Evolutionary conservation across 805 yeast species (phyloP).

Genomic region (Debaryomyces castellii): DNA sequence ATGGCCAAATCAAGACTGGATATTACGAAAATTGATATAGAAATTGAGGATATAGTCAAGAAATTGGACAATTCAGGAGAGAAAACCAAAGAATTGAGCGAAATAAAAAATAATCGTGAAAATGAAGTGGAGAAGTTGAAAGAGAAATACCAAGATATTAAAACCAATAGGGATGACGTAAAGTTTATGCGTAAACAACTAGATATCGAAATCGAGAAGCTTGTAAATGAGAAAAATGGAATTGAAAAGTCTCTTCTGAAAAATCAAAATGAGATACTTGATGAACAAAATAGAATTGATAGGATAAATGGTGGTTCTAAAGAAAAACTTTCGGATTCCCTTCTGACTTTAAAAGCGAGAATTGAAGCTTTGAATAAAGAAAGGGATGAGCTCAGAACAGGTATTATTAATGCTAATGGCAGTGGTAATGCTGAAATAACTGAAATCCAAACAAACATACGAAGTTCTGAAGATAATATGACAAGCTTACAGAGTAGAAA

Average conservation of each 20-base stretch:
- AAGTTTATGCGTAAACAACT: slow-evolving; percentile 14
- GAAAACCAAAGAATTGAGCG: slow-evolving; percentile 14
- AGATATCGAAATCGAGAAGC: slow-evolving; percentile 19
- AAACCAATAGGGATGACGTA: slow-evolving; percentile 15
- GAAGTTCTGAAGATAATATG: slow-evolving; percentile 6
- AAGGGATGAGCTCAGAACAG: slow-evolving; percentile 13
- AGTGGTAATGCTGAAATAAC: slow-evolving; percentile 19
- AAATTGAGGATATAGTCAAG: slow-evolving; percentile 8
- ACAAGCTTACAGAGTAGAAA: slow-evolving; percentile 9
- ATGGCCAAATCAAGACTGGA: slow-evolving; percentile 18
- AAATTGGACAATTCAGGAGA: slow-evolving; percentile 11
- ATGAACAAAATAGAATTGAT: slow-evolving; percentile 40
- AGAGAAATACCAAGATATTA: slow-evolving; percentile 8
- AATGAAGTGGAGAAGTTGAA: slow-evolving; percentile 6
- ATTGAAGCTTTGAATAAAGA: slow-evolving; percentile 21
- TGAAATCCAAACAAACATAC: slow-evolving; percentile 23
- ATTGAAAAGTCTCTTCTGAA: slow-evolving; percentile 17
- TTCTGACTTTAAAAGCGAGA: slow-evolving; percentile 14
- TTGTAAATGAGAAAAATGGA: slow-evolving; percentile 17
- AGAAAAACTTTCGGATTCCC: slow-evolving; percentile 24
- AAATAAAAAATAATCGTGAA: not conserved
- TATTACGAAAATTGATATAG: slow-evolving; percentile 11
- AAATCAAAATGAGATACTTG: slow-evolving; percentile 19
- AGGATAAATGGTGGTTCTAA: slow-evolving; percentile 44
- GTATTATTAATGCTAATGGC: slow-evolving; percentile 12